Evolutionary conservation across 805 yeast genomes (phyloP), one percentile per base, ranked within the genome.

Genomic region (Yarrowia yakushimensis): DNA sequence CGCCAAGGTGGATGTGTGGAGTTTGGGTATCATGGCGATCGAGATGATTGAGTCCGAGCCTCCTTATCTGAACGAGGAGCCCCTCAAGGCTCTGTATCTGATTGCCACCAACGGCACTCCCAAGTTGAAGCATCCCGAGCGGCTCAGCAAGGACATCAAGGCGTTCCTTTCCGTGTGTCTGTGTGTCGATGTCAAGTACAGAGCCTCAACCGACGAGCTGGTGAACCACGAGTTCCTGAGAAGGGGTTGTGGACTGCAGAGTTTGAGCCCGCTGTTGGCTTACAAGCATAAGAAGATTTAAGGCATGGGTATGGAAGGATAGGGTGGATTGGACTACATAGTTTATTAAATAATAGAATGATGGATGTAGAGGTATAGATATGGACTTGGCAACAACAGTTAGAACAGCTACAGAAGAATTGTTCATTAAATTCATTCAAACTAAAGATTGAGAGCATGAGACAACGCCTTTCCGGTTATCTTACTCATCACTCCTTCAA

Each of bases 121-220:
- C 7, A 84, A 85, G 70, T 77, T 87, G 67, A 86, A 85, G 71
- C 70, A 75, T 81, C 91, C 93, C 2, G 90, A 85, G 62, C 69
- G 78, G 37, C 77, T 94, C 65, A 85, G 93, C 10, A 79, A 85
- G 63, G 84, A 86, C 33, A 87, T 96, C 64, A 90, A 89, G 78
- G 85, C 88, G 71, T 94, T 94, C 72, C 80, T 94, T 72, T 85
- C 92, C 59, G 90, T 91, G 65, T 91, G 98, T 77, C 79, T 94
- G 25, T 90, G 97, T 75, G 98, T 93, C 36, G 98, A 96, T 73
- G 97, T 91, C 43, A 83, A 88, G 69, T 87, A 87, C 70, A 83
- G 99, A 68, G 98, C 98, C 0, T 82, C 87, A 17, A 90, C 98
- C 6, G 91, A 87, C 68, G 97, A 93, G 72, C 79, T 94, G 60